Conservation (phyloP, 2,329 filamentous ascomycete genomes). For the Trichoderma sp. region DNA sequence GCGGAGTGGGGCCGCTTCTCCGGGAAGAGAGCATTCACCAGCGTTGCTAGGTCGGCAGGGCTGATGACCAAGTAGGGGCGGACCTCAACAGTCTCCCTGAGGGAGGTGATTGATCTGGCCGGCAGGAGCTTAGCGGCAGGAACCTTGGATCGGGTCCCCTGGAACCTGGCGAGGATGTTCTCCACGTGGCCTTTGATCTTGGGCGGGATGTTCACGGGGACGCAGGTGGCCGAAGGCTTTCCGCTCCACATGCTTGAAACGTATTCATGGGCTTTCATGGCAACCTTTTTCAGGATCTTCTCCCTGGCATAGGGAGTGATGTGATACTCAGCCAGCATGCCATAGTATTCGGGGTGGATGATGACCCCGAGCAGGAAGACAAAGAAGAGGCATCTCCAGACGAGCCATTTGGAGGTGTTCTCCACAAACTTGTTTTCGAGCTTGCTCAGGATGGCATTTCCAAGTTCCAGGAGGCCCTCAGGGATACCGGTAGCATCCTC, state of each 20-base stretch:
- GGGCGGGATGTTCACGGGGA: conserved; percentile 50
- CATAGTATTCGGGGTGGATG: conserved; percentile 80
- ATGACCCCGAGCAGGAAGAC: conserved; percentile 81
- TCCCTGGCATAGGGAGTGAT: conserved; percentile 88
- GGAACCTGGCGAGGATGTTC: conserved; percentile 66
- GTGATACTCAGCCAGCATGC: conserved; percentile 83
- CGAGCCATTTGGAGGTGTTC: conserved; percentile 76
- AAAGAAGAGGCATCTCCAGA: conserved; percentile 90
- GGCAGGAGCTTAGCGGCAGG: conserved; percentile 61
- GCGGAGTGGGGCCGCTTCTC: conserved; percentile 64
- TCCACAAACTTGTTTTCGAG: conserved; percentile 70
- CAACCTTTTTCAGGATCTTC: conserved; percentile 76
- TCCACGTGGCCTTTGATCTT: conserved; percentile 68
- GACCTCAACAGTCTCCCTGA: conserved; percentile 73
- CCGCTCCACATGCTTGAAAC: conserved; percentile 76
- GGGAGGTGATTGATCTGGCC: conserved; percentile 68
- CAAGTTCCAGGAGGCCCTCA: conserved; percentile 77
- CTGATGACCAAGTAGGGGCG: conserved; percentile 79
- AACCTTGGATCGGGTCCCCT: conserved; percentile 49
- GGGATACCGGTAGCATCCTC: conserved; percentile 83
- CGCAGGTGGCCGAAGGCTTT: conserved; percentile 56
- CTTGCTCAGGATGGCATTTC: conserved; percentile 77
- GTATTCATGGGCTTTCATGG: conserved; percentile 73
- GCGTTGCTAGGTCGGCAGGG: conserved; percentile 72
- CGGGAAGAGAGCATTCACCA: conserved; percentile 82